These are phyloP conservation scores for Daldinia caldariorum DNA, from an alignment of 495 filamentous ascomycete species.

Conservation along the genomic window DNA sequence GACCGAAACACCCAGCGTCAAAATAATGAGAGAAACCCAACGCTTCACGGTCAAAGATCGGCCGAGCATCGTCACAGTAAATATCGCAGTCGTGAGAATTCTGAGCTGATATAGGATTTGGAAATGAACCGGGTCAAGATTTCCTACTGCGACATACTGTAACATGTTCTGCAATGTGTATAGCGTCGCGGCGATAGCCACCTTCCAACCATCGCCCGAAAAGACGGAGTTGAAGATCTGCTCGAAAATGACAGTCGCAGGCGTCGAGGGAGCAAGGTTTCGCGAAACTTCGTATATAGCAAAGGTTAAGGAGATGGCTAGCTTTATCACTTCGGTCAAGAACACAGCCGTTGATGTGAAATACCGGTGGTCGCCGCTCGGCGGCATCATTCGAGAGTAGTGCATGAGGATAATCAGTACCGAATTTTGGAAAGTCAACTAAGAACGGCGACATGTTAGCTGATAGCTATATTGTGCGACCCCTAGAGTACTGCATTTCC, in stretches of 20 bases:
- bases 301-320: slow-evolving; percentile 84
- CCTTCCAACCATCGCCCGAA: slow-evolving; percentile 94
- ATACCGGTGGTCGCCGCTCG: slow-evolving; percentile 82
- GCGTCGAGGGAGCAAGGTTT: slow-evolving; percentile 75
- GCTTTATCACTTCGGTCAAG: slow-evolving; percentile 91
- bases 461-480: slow-evolving; percentile 42
- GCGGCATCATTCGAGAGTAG: slow-evolving; percentile 92
- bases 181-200: slow-evolving; percentile 86
- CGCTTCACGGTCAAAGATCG: slow-evolving; percentile 73
- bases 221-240: slow-evolving; percentile 84
- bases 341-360: slow-evolving; percentile 94
- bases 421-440: slow-evolving; percentile 85
- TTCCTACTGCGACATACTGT: slow-evolving; percentile 91
- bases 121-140: slow-evolving; percentile 90
- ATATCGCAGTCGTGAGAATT: slow-evolving; percentile 90
- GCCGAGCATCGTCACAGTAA: slow-evolving; percentile 79
- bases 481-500: slow-evolving; percentile 2
- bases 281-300: slow-evolving; percentile 86
- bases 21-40: slow-evolving; percentile 82
- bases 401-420: slow-evolving; percentile 85
- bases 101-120: slow-evolving; percentile 94
- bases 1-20: slow-evolving; percentile 85
- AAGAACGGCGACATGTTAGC: slow-evolving; percentile 42
- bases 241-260: slow-evolving; percentile 80
- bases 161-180: slow-evolving; percentile 92